These are phyloP conservation scores for Scheffersomyces quercinus DNA, from an alignment of 1,139 yeast species.

Conservation along the genomic window DNA sequence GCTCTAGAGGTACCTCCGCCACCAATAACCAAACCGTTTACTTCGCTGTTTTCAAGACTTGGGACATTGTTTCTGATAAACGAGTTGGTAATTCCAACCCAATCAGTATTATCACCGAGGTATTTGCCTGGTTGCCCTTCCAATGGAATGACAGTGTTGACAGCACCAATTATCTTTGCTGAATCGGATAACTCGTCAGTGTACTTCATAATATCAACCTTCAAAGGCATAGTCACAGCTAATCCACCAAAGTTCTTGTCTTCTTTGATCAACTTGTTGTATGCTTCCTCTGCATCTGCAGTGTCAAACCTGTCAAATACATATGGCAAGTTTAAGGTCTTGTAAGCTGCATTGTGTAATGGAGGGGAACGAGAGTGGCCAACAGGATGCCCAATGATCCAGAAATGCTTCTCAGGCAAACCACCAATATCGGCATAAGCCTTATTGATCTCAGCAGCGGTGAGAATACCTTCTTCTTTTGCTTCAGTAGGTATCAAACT, in stretches of 20 bases:
- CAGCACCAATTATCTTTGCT: slow-evolving; percentile 84
- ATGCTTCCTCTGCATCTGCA: slow-evolving; percentile 52
- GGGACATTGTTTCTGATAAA: slow-evolving; percentile 65
- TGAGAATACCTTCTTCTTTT: slow-evolving; percentile 72
- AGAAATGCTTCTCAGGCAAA: slow-evolving; percentile 55
- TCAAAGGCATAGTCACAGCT: slow-evolving; percentile 89
- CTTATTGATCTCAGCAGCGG: slow-evolving; percentile 60
- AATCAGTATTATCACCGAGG: slow-evolving; percentile 91
- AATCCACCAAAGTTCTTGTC: slow-evolving; percentile 73
- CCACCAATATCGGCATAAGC: slow-evolving; percentile 67
- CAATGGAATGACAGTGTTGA: slow-evolving; percentile 75
- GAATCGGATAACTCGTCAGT: slow-evolving; percentile 66
- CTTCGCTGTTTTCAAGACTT: slow-evolving; percentile 27
- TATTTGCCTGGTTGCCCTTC: slow-evolving; percentile 51
- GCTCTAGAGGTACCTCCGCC: slow-evolving; percentile 99
- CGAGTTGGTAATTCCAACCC: slow-evolving; percentile 83
- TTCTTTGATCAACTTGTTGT: slow-evolving; percentile 48
- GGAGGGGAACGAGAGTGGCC: slow-evolving; percentile 86
- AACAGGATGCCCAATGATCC: slow-evolving; percentile 82
- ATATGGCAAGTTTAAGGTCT: slow-evolving; percentile 76
- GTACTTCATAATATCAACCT: slow-evolving; percentile 71
- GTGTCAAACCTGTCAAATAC: slow-evolving; percentile 70
- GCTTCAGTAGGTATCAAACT: slow-evolving; percentile 60
- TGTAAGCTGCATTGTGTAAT: slow-evolving; percentile 77
- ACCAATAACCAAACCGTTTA: slow-evolving; percentile 77